These are phyloP conservation scores for Theileria orientalis DNA, from an alignment of 169 alveolate species.

Conservation along the genomic window DNA sequence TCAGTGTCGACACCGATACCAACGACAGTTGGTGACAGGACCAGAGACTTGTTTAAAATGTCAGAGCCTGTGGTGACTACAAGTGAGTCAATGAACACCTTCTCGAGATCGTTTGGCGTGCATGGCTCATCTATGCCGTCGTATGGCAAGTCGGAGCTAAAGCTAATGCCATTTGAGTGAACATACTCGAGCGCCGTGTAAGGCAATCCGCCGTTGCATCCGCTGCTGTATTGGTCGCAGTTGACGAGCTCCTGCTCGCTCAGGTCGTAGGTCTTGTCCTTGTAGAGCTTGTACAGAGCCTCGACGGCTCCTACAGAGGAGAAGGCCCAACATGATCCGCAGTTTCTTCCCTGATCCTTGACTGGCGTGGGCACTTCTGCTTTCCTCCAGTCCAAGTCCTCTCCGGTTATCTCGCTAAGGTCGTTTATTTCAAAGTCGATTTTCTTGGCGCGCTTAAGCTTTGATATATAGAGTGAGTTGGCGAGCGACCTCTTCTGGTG, in stretches of 20 bases:
- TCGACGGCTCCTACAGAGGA: conserved; percentile 77
- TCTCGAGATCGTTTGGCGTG: conserved; percentile 1
- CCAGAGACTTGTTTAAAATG: conserved; percentile 66
- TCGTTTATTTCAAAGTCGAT: conserved; percentile 12
- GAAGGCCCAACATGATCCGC: conserved; percentile 88
- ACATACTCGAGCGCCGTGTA: conserved; percentile 79
- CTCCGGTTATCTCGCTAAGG: background rate
- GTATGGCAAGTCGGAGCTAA: conserved; percentile 76
- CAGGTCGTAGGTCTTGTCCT: conserved; percentile 21
- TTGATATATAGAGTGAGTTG: conserved; percentile 21
- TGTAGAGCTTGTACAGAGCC: conserved; percentile 54
- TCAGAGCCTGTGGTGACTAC: conserved; percentile 37
- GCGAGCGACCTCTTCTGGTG: background rate
- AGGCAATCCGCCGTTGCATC: conserved; percentile 87
- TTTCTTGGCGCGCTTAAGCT: conserved; percentile 24
- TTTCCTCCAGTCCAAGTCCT: conserved; percentile 18
- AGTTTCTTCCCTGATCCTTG: conserved; percentile 71
- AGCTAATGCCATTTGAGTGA: conserved; percentile 67
- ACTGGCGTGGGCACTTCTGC: conserved; percentile 59
- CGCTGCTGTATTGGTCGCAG: conserved; percentile 72
- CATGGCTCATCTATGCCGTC: conserved; percentile 59
- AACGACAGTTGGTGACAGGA: conserved; percentile 81
- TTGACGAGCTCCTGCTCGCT: conserved; percentile 88
- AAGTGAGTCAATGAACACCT: conserved; percentile 9
- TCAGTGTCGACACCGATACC: conserved; percentile 85